A percentile compares a stretch with the other conserved stretches of the same genome.
phyloP scores from a whole-genome alignment of 305 asterid genomes.

The Solanum hybrid region DNA sequence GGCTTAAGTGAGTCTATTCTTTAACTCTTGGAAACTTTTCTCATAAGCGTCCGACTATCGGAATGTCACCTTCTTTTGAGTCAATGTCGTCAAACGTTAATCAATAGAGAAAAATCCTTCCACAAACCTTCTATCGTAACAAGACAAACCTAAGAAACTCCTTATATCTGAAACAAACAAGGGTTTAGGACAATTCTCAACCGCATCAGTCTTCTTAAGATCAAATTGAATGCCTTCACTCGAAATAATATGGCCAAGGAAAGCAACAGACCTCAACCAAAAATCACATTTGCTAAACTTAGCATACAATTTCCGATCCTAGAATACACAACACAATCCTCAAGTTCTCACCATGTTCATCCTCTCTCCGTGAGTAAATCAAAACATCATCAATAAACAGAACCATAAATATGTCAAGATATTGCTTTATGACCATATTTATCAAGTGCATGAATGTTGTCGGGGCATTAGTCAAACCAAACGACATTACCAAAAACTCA shows the following conservation, averaged over 20 bases:
- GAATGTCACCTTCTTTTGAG: background rate
- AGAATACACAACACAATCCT: background rate
- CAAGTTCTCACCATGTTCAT: no score
- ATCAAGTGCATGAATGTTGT: background rate
- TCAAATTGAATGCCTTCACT: background rate
- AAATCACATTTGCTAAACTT: background rate
- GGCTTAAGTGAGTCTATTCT: background rate
- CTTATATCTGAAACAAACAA: no score
- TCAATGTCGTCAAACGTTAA: background rate
- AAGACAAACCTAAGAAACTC: background rate
- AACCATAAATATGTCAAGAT: background rate
- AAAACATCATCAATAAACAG: background rate
- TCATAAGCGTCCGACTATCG: background rate
- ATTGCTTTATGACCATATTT: background rate
- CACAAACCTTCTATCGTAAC: background rate
- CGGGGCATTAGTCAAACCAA: background rate
- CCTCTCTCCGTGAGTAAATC: background rate
- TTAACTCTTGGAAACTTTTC: no score
- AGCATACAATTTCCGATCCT: background rate
- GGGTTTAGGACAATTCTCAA: background rate
- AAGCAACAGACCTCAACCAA: background rate
- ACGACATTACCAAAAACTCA: background rate
- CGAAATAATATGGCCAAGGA: background rate
- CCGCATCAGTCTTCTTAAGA: background rate
- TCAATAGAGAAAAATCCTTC: background rate